These are phyloP conservation scores for Tulasnella sp. DNA, from an alignment of 768 basidiomycete genomes.

Conservation along the genomic window DNA sequence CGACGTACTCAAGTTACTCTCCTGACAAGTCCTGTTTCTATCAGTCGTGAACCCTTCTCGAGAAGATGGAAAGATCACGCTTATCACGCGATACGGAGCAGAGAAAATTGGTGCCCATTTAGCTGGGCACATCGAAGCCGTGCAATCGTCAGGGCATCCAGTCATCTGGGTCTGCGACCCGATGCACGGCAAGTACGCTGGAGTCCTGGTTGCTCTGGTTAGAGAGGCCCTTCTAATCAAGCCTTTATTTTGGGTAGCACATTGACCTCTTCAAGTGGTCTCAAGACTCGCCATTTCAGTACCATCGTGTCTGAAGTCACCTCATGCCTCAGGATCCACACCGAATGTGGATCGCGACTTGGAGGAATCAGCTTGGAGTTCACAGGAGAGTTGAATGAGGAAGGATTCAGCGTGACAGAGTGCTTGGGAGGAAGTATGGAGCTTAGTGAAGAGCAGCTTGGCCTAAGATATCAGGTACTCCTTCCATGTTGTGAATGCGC, in stretches of 20 bases:
- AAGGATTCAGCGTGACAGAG: constrained; percentile 95
- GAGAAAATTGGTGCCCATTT: constrained; percentile 79
- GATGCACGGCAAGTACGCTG: constrained; percentile 94
- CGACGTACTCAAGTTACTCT: not conserved
- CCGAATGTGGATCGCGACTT: constrained; percentile 68
- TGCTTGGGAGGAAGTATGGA: constrained; percentile 98
- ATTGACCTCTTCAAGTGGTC: constrained; percentile 71
- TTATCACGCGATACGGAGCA: constrained; percentile 95
- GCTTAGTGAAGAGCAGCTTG: constrained; percentile 83
- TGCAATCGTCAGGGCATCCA: constrained; percentile 78
- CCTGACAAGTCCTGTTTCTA: not conserved
- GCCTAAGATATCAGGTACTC: constrained; percentile 82
- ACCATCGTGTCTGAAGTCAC: constrained; percentile 89
- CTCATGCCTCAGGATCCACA: constrained; percentile 79
- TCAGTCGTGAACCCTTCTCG: constrained; percentile 81
- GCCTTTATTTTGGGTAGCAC: constrained; percentile 59
- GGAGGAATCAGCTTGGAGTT: constrained; percentile 88
- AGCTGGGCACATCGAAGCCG: constrained; percentile 77
- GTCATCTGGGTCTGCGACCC: constrained; percentile 97
- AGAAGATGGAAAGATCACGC: constrained; percentile 78
- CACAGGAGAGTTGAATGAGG: constrained; percentile 86
- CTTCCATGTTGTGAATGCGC: not conserved
- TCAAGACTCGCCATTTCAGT: constrained; percentile 90
- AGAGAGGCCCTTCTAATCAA: too few relatives aligned
- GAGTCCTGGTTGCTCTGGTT: too few relatives aligned